These are phyloP conservation scores for Erythrophleum fordii DNA, from an alignment of 306 rosid species.

Conservation along the genomic window DNA sequence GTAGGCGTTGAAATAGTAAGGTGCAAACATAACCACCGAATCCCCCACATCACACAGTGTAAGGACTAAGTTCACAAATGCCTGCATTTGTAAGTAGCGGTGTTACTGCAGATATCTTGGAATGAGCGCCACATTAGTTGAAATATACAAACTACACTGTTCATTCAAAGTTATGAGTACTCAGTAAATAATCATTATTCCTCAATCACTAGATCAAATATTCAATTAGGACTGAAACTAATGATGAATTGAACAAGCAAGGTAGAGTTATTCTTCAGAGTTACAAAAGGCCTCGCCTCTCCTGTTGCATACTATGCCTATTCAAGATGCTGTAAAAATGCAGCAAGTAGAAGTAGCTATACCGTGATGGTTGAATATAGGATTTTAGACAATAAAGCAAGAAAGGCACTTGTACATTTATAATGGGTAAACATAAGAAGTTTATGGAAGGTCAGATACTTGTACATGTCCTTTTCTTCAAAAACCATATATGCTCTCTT, in stretches of 20 bases:
- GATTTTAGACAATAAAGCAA: slow-evolving; percentile 8
- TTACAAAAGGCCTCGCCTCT: not conserved
- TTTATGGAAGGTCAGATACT: slow-evolving; percentile 28
- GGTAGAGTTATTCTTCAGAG: not conserved
- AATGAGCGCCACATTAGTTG: slow-evolving; percentile 23
- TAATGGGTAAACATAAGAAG: not conserved
- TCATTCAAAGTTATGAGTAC: slow-evolving; percentile 15
- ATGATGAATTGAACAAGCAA: not conserved
- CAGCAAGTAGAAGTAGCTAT: slow-evolving; percentile 18
- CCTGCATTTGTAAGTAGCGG: slow-evolving; percentile 58
- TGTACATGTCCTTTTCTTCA: slow-evolving; percentile 17
- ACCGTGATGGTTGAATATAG: slow-evolving; percentile 5
- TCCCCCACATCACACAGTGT: slow-evolving; percentile 91
- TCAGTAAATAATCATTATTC: not conserved
- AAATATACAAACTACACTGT: slow-evolving; percentile 22
- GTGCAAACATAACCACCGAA: slow-evolving; percentile 77
- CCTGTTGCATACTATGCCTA: not conserved
- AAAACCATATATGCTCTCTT: not conserved
- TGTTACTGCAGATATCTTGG: slow-evolving; percentile 45
- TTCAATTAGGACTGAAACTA: not conserved
- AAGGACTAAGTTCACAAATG: slow-evolving; percentile 94
- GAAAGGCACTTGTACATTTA: not conserved
- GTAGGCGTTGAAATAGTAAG: slow-evolving; percentile 76
- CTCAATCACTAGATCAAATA: not conserved
- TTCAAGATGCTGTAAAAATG: not conserved